Conservation (phyloP, 352 stramenopile species). For the Discostella stelligera region DNA sequence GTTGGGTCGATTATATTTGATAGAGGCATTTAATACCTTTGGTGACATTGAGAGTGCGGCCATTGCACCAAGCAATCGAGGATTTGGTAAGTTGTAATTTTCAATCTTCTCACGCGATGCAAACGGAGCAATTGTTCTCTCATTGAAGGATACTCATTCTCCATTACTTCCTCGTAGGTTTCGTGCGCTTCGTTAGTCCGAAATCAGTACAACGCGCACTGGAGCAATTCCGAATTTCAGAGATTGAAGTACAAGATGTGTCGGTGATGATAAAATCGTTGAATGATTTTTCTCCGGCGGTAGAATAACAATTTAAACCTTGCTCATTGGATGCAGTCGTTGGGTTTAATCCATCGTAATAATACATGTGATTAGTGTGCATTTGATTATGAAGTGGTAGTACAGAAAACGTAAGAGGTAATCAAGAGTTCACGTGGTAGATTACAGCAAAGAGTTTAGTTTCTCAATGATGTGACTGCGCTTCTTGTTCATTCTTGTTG, state of each 20-base stretch:
- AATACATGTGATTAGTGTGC: too few relatives aligned
- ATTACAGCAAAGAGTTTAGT: too few relatives aligned
- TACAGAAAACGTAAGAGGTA: too few relatives aligned
- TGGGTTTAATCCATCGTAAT: not conserved
- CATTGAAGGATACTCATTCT: not conserved
- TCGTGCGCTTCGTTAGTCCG: constrained; percentile 63
- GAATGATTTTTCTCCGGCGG: constrained; percentile 18
- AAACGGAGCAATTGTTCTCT: not conserved
- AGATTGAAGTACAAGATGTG: constrained; percentile 81
- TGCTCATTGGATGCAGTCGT: not conserved
- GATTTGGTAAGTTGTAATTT: constrained; percentile 55
- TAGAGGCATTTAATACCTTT: constrained; percentile 62
- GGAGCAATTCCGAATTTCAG: constrained; percentile 49
- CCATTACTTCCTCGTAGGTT: constrained; percentile 23
- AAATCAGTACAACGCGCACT: constrained; percentile 64
- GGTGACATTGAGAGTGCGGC: constrained; percentile 65
- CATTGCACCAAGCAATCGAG: constrained; percentile 60
- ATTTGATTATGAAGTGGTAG: not conserved
- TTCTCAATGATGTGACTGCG: too few relatives aligned
- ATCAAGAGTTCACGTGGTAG: too few relatives aligned
- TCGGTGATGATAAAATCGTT: constrained; percentile 65
- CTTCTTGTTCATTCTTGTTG: not conserved
- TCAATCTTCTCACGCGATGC: not conserved
- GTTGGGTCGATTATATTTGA: constrained; percentile 26
- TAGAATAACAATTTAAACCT: not conserved